Evolutionary conservation across 176 grass and related monocot genomes (phyloP), one percentile per base, ranked within the genome.

Genomic region (Lolium rigidum): DNA sequence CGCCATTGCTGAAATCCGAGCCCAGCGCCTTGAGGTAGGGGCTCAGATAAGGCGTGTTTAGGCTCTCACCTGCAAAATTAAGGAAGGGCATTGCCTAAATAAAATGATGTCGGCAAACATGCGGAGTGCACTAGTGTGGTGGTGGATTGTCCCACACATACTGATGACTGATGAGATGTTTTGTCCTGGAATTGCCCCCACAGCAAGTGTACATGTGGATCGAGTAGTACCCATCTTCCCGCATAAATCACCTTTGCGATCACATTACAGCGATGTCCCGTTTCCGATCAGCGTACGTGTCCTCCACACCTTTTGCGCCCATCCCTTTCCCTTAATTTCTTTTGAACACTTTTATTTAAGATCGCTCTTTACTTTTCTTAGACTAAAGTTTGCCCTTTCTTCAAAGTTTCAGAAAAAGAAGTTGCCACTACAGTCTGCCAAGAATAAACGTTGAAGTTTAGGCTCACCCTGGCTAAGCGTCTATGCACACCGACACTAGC

Each of bases 21-120:
- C 91, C 89, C 73, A 95, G 6, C 10, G 91, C 37, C 84, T 93
- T 90, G 60, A 95, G 65, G 55, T 93, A 91, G 0, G 94, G 94
- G 81, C 84, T 89, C 86, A 95, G 71, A 46, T 85, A 75, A 2
- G 77, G 87, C 4, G 84, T 85, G 46, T 85, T 78, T 55, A 95
- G 66, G 52, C 91, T 91, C 58, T 95, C 90, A 26, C 93, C 93
- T 95, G 68, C 54, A 21, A 0, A 35, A 22, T 11, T 14, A 35
- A 35, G 31, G 12, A 57, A 56, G 28, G 1, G 1, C 16, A 35
- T 20, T 15, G 26, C 50, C 50, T 49, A 66, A 7, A 62, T 0
- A 5, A 49, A 50, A 74, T 2, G 3, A 74, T 25, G 12, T 72
- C 39, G 43, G 5, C 59, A 41, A 41, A 44, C 39, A 10, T 11